Conservation (phyloP, 2,329 filamentous ascomycete genomes). For the Aspergillus novoparasiticus region DNA sequence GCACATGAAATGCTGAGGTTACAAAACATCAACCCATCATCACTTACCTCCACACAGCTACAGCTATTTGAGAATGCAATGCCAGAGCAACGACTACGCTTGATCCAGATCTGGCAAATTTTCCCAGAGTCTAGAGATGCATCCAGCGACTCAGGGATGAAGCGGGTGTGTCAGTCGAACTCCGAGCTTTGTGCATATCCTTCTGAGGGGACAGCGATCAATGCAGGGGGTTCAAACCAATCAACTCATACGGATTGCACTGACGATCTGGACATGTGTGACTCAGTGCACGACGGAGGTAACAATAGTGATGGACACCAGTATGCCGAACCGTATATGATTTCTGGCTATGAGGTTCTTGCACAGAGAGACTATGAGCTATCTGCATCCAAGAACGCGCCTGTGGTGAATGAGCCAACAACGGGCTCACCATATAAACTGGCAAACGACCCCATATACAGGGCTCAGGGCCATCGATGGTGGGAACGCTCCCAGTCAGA, state of each 20-base stretch:
- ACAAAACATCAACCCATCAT: constrained; percentile 61
- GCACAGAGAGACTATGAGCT: constrained; percentile 64
- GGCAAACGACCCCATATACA: constrained; percentile 45
- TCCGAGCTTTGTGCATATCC: background rate
- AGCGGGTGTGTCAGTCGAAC: background rate
- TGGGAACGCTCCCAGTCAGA: constrained; percentile 37
- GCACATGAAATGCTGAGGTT: constrained; percentile 56
- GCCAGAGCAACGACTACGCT: constrained; percentile 68
- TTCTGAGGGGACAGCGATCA: background rate
- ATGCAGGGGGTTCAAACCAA: background rate
- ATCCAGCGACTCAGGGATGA: background rate
- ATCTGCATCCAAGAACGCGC: constrained; percentile 16
- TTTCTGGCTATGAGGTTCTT: constrained; percentile 74
- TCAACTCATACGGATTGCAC: background rate
- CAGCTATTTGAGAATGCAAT: constrained; percentile 78
- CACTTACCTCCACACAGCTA: constrained; percentile 73
- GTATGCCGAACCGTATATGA: constrained; percentile 80
- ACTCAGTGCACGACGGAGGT: constrained; percentile 22
- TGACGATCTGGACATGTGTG: constrained; percentile 50
- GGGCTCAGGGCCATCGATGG: constrained; percentile 37
- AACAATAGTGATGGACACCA: constrained; percentile 30
- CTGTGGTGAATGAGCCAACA: constrained; percentile 26
- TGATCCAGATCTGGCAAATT: constrained; percentile 84
- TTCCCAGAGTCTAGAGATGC: constrained; percentile 52
- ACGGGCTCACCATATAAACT: constrained; percentile 37